Base-by-base conservation (phyloP, 345 rosid genomes). In the Limnanthes douglasii region DNA sequence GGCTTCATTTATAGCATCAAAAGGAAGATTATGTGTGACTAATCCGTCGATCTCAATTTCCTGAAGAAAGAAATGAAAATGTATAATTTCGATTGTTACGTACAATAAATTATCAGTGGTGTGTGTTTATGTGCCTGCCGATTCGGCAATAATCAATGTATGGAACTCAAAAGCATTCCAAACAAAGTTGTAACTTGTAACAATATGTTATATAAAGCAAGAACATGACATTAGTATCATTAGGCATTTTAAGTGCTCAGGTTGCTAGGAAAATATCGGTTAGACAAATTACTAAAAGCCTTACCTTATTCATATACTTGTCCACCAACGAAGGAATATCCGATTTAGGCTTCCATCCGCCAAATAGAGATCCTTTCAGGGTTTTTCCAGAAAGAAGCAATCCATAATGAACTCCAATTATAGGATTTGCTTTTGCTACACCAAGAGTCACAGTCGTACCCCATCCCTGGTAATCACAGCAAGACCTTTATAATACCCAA, bases 261-360 rank as follows among this genome's bases (percentile, higher is more conserved):
- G n/a, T n/a, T n/a, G n/a, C n/a, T n/a, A n/a, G n/a, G n/a, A n/a
- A n/a, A n/a, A n/a, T n/a, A n/a, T n/a, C n/a, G n/a, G n/a, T n/a
- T n/a, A n/a, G n/a, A n/a, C n/a, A n/a, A n/a, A n/a, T 16, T 10
- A 12, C 11, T 5, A 5, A 13, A 11, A 39, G 5, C 13, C 39
- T 4, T 61, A 77, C 97, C 84, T 76, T 69, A 21, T 79, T 79
- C 62, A 77, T 50, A 43, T 88, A 88, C 70, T 59, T 72, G 45
- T 83, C 67, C 4, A 79, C 68, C 49, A 83, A 46, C 19, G 71
- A 66, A 36, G 97, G 94, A 51, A 88, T 58, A 54, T 83, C 81
- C 19, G 97, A 63, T 59, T 88, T 88, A 17, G 94, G 97, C 41
- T 64, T 88, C 86, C 93, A 79, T 36, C 86, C 78, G 30, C 97